Conservation (phyloP, 148 eudicot species). For the Rhododendron griersonianum region DNA sequence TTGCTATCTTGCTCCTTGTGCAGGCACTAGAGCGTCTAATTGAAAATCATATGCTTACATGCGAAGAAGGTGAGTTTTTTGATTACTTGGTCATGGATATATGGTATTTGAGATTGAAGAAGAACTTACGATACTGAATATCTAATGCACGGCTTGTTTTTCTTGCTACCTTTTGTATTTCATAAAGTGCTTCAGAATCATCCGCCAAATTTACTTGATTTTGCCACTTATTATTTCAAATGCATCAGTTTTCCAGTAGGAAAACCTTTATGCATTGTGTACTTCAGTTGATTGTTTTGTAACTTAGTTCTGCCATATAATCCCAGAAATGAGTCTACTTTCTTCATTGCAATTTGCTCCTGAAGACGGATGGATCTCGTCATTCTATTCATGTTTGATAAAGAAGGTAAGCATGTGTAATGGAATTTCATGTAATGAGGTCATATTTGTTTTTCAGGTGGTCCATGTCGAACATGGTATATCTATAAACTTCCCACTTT, state of each 20-base stretch:
- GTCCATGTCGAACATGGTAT: background rate
- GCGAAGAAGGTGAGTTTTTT: constrained; percentile 75
- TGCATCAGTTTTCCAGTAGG: background rate
- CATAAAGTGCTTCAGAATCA: background rate
- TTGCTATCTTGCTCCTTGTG: background rate
- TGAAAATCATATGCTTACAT: constrained; percentile 93
- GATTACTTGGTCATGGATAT: background rate
- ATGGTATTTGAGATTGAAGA: background rate
- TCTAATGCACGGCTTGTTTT: background rate
- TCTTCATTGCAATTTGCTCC: constrained; percentile 63
- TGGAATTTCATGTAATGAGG: background rate
- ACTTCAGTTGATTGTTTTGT: background rate
- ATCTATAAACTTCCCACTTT: background rate
- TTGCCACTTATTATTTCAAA: background rate
- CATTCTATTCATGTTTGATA: constrained; percentile 81
- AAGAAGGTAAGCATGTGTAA: constrained; percentile 57
- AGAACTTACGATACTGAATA: background rate
- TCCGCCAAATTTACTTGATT: background rate
- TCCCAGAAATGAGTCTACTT: constrained; percentile 68
- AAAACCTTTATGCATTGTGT: background rate
- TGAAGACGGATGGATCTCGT: constrained; percentile 87
- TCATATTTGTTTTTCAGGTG: background rate
- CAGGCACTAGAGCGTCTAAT: constrained; percentile 95
- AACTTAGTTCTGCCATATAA: constrained; percentile 14
- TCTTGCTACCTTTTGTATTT: background rate